Percentiles rank a stretch among this genome's conserved stretches.
These are phyloP conservation scores for Lecanoromycetidae sp. DNA, from an alignment of 2,329 filamentous ascomycete genomes.

Conservation along the genomic window DNA sequence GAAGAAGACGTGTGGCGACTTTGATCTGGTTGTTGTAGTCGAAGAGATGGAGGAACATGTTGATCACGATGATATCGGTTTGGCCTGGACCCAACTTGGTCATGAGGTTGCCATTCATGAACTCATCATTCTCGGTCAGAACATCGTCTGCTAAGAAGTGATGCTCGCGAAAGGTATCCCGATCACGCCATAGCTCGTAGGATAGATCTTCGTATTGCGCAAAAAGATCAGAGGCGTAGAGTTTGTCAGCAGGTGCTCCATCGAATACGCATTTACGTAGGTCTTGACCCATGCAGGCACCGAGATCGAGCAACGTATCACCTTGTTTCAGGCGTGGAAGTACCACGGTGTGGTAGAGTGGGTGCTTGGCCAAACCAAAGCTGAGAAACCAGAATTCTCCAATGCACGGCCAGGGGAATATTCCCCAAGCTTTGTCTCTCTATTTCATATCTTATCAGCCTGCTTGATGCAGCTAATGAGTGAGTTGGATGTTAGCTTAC, in stretches of 20 bases:
- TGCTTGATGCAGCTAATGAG: not conserved
- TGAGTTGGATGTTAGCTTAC: conserved; percentile 5
- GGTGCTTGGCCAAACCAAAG: conserved; percentile 25
- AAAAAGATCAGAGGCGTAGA: conserved; percentile 20
- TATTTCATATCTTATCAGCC: not conserved
- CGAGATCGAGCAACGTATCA: conserved; percentile 15
- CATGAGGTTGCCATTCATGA: conserved; percentile 14
- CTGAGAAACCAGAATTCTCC: conserved; percentile 32
- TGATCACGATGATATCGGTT: conserved; percentile 19
- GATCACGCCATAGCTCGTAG: conserved; percentile 16
- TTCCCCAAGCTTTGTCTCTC: conserved; percentile 27
- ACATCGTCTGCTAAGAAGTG: conserved; percentile 17
- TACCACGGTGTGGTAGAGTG: conserved; percentile 23
- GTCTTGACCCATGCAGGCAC: conserved; percentile 18
- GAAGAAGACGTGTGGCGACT: conserved; percentile 19
- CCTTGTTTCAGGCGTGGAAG: conserved; percentile 22
- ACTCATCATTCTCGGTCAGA: conserved; percentile 14
- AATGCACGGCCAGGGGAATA: conserved; percentile 31
- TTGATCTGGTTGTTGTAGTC: conserved; percentile 20
- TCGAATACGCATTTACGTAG: conserved; percentile 18
- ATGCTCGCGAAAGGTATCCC: conserved; percentile 4
- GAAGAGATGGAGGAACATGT: conserved; percentile 22
- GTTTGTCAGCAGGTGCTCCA: conserved; percentile 16
- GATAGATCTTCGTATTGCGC: conserved; percentile 25
- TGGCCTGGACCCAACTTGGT: conserved; percentile 13